Evolutionary conservation across 805 yeast genomes (phyloP).

Genomic region (Lachancea quebecensis): DNA sequence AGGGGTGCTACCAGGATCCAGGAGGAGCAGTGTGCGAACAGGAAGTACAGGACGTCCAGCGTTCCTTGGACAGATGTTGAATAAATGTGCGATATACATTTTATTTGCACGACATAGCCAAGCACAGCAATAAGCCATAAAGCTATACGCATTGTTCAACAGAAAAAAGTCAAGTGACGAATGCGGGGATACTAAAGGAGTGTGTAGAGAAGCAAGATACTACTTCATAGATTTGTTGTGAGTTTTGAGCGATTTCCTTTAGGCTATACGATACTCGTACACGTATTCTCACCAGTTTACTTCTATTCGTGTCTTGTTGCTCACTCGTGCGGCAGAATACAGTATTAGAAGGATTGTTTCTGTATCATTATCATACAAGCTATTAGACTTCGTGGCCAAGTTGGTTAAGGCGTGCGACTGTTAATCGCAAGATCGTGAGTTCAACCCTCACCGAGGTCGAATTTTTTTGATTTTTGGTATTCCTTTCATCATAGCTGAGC

Average conservation of each 20-base stretch:
- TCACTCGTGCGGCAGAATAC: not conserved
- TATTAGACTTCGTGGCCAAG: slow-evolving; percentile 48
- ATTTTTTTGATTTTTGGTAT: slow-evolving; percentile 12
- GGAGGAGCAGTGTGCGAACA: slow-evolving; percentile 6
- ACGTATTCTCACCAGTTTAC: too few species aligned
- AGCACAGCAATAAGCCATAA: slow-evolving; percentile 23
- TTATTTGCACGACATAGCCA: slow-evolving; percentile 27
- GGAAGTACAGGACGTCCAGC: slow-evolving; percentile 1
- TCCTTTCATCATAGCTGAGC: not conserved
- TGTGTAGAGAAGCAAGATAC: too few species aligned
- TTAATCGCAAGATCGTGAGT: slow-evolving; percentile 60
- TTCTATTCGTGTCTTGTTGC: not conserved
- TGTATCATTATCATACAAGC: not conserved
- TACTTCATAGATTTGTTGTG: too few species aligned
- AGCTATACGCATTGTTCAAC: not conserved
- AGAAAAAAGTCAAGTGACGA: not conserved
- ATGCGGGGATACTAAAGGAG: too few species aligned
- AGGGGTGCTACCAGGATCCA: slow-evolving; percentile 5
- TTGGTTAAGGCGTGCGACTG: slow-evolving; percentile 59
- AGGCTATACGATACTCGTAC: too few species aligned
- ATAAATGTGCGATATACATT: slow-evolving; percentile 20
- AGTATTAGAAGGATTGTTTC: not conserved
- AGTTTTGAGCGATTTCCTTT: too few species aligned
- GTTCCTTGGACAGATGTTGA: slow-evolving; percentile 1
- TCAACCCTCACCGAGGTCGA: slow-evolving; percentile 55